Conservation (phyloP, 208 protist genomes). For the Trypanosoma caninum region DNA sequence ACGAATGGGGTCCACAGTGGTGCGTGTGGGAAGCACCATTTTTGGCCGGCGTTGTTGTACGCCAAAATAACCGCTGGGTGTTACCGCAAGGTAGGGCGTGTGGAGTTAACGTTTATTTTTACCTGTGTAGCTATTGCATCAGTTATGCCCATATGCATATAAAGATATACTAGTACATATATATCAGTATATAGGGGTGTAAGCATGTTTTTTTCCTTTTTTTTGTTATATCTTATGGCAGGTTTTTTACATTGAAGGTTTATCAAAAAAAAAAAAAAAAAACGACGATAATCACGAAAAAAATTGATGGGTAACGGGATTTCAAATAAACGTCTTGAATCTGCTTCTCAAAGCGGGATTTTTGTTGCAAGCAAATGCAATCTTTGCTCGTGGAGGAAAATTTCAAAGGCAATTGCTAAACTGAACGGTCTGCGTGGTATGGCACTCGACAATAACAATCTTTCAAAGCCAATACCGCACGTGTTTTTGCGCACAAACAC, state of each 20-base stretch:
- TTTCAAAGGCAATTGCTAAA: constrained; percentile 14
- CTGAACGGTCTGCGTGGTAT: constrained; percentile 22
- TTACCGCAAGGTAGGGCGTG: not conserved
- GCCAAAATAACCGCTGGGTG: constrained; percentile 23
- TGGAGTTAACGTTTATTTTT: too few species aligned
- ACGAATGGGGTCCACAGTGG: constrained; percentile 89
- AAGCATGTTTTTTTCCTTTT: too few species aligned
- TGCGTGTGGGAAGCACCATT: constrained; percentile 93
- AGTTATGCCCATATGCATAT: too few species aligned
- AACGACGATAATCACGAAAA: not conserved
- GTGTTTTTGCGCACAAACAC: constrained; percentile 22
- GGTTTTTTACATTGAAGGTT: too few species aligned
- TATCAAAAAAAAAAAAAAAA: too few species aligned
- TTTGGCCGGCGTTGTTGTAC: constrained; percentile 93
- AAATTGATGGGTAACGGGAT: constrained; percentile 8
- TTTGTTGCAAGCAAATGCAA: constrained; percentile 19
- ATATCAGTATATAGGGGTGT: too few species aligned
- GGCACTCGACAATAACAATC: constrained; percentile 25
- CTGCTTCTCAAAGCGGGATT: constrained; percentile 31
- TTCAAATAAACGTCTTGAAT: constrained; percentile 27
- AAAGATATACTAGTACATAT: too few species aligned
- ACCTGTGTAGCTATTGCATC: too few species aligned
- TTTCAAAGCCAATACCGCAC: constrained; percentile 24
- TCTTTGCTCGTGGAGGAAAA: constrained; percentile 23
- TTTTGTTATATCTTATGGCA: too few species aligned